phyloP scores from a whole-genome alignment of 176 grass and related monocot species.

The Avena eriantha region DNA sequence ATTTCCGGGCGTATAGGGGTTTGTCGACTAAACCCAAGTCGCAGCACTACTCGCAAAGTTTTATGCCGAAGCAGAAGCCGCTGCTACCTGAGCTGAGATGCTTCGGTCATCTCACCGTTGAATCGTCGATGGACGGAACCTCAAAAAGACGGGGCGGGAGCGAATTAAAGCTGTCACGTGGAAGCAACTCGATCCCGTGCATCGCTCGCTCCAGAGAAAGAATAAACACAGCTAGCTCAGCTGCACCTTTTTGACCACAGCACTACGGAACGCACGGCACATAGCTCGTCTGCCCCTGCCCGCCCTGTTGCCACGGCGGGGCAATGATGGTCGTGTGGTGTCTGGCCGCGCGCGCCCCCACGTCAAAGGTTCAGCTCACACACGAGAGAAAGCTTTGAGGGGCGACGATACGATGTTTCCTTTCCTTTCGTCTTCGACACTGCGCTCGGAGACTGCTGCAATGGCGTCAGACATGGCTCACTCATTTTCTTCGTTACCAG shows the following conservation, averaged over 20 bases:
- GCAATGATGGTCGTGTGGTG: conserved; percentile 2
- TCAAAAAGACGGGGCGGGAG: not conserved
- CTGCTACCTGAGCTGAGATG: no score
- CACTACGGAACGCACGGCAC: not conserved
- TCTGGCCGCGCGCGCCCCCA: not conserved
- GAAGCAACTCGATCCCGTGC: conserved; percentile 25
- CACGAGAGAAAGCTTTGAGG: not conserved
- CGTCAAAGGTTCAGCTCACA: not conserved
- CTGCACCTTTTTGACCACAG: conserved; percentile 36
- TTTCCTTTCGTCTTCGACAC: not conserved
- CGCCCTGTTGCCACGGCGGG: conserved; percentile 25
- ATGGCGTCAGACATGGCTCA: not conserved
- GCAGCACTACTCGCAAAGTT: no score
- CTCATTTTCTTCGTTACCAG: not conserved
- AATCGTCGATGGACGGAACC: not conserved
- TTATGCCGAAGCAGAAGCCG: no score
- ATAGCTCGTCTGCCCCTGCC: not conserved
- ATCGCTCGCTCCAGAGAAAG: not conserved
- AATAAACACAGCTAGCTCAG: not conserved
- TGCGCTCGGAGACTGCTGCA: not conserved
- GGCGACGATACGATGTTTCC: not conserved
- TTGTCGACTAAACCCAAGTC: no score
- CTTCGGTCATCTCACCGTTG: no score
- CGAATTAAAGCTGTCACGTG: conserved; percentile 36
- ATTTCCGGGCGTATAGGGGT: no score